Conservation (phyloP, 768 basidiomycete genomes). For the Pleurotus sapidus region DNA sequence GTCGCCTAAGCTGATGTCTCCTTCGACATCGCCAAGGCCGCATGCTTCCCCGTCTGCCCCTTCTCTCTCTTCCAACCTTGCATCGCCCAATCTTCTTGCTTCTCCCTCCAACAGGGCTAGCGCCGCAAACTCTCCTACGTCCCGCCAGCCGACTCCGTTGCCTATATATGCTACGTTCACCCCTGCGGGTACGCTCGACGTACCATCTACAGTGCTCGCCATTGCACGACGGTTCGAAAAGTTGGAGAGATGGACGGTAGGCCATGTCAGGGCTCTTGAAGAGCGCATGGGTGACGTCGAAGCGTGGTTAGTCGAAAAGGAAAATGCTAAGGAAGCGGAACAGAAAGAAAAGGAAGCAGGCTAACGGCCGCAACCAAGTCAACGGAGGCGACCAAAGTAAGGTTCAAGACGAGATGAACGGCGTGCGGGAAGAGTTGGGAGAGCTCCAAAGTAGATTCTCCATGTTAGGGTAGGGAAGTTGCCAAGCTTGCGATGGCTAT, state of each 20-base stretch:
- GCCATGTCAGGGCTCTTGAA: constrained; percentile 85
- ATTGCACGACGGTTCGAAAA: constrained; percentile 85
- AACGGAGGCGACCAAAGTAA: constrained; percentile 10
- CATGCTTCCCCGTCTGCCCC: constrained; percentile 26
- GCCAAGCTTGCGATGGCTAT: constrained; percentile 60
- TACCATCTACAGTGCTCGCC: constrained; percentile 68
- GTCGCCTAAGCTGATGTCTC: constrained; percentile 55
- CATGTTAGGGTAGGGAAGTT: constrained; percentile 79
- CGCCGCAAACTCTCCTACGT: constrained; percentile 1
- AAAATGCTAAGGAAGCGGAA: constrained; percentile 57
- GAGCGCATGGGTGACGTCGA: constrained; percentile 93
- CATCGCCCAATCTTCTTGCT: constrained; percentile 35
- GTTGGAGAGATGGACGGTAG: constrained; percentile 86
- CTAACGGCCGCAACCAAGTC: constrained; percentile 8
- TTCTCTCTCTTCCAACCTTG: constrained; percentile 48
- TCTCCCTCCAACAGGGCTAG: background rate
- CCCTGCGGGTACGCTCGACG: constrained; percentile 67
- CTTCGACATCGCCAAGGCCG: constrained; percentile 49
- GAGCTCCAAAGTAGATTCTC: constrained; percentile 76
- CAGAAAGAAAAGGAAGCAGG: constrained; percentile 13
- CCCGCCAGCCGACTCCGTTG: constrained; percentile 1
- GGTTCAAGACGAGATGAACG: constrained; percentile 40
- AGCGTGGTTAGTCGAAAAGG: constrained; percentile 83
- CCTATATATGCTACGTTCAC: constrained; percentile 80
- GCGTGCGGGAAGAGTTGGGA: constrained; percentile 63